These are phyloP conservation scores for Daldinia caldariorum DNA, from an alignment of 495 filamentous ascomycete species.

Conservation along the genomic window DNA sequence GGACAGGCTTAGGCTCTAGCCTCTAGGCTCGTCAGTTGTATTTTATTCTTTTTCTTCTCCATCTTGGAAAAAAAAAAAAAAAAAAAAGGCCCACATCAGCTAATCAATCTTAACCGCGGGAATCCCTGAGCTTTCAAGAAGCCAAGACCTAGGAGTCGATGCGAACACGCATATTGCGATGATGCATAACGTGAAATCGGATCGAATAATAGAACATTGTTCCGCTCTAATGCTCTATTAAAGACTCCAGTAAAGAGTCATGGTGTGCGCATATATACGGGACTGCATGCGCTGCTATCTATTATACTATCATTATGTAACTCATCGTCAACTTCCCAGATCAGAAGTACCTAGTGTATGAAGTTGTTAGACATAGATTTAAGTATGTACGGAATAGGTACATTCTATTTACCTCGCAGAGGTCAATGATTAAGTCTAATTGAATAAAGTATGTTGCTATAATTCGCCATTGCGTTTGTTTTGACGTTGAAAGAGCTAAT, in stretches of 20 bases:
- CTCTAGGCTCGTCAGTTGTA: constrained; percentile 14
- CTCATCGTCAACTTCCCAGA: constrained; percentile 7
- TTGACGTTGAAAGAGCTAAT: background rate
- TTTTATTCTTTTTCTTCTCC: background rate
- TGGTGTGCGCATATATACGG: constrained; percentile 19
- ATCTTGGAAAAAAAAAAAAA: constrained; percentile 10
- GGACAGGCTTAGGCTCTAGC: constrained; percentile 7
- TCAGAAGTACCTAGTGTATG: background rate
- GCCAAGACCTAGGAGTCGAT: constrained; percentile 33
- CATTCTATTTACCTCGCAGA: background rate
- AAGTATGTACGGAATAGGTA: background rate
- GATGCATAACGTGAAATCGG: constrained; percentile 35
- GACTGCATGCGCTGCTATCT: constrained; percentile 4
- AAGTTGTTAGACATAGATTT: too few relatives aligned
- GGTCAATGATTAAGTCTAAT: background rate
- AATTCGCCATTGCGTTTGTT: background rate
- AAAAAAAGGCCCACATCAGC: constrained; percentile 21
- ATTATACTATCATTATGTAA: constrained; percentile 41
- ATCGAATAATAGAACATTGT: constrained; percentile 21
- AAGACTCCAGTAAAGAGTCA: constrained; percentile 39
- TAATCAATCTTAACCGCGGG: constrained; percentile 18
- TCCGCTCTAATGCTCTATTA: constrained; percentile 11
- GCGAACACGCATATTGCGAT: constrained; percentile 30
- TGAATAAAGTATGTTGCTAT: too few relatives aligned
- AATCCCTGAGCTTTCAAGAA: constrained; percentile 38